Evolutionary conservation across 2,329 filamentous ascomycete species (phyloP), one percentile per base, ranked within the genome.

Genomic region (Alternaria consortialis): DNA sequence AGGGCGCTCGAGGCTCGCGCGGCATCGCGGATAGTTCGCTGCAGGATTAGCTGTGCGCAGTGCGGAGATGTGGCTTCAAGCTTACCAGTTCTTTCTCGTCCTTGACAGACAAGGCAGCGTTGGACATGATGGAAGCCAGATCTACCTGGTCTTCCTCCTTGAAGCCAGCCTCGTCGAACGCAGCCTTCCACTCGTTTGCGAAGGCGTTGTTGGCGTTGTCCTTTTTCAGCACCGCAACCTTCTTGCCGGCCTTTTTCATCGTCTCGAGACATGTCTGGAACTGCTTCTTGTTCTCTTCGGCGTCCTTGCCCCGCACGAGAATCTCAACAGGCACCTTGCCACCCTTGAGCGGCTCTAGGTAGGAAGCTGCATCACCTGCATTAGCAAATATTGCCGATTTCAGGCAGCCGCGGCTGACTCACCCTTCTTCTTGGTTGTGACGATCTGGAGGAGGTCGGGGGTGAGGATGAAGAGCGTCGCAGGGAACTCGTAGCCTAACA

Each of bases 381-480:
- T 68, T 63, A 73, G 69, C 64, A 53, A n/a, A 6, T 27, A n/a
- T 13, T 37, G 34, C 37, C 53, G 42, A 47, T 46, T n/a, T 20
- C 15, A 46, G 29, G 9, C 20, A 7, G 11, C 11, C 23, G 32
- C 23, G 20, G 15, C 17, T 27, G 25, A 63, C 73, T 66, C 77
- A 97, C 93, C 94, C 88, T 99, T 99, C 83, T 99, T 99, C 60
- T 92, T 90, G 6, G 95, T 99, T 7, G 95, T 99, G 67, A 99
- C 89, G 61, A 98, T 90, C 81, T 95, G 96, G 71, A 98, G 85
- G 47, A 89, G 88, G 63, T 98, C 95, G 63, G 90, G 83, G 1
- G 94, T 98, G 78, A 99, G 89, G 53, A 99, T 86, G 84, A 99
- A 93, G 66, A 99, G 84, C 0, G 95, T 99, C 39, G 94, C 94